These are phyloP conservation scores for Annulohypoxylon moriforme DNA, from an alignment of 495 filamentous ascomycete species.

Conservation along the genomic window DNA sequence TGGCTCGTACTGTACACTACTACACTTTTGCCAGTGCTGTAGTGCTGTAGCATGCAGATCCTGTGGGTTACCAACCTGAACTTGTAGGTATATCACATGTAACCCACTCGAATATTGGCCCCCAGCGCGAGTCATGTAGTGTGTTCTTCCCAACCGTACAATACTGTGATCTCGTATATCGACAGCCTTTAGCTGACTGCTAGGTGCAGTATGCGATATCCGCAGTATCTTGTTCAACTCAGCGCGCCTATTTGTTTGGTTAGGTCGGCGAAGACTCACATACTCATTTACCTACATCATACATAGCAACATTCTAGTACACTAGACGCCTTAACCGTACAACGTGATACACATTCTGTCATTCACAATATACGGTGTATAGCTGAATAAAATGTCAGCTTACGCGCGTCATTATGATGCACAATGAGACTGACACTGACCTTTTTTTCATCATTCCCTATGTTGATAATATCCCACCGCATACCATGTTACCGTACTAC, in stretches of 20 bases:
- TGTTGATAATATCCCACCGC: not conserved
- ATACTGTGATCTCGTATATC: not conserved
- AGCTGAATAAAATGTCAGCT: conserved; percentile 26
- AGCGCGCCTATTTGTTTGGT: conserved; percentile 26
- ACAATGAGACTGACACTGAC: not conserved
- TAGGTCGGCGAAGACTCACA: conserved; percentile 3
- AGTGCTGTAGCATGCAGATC: conserved; percentile 16
- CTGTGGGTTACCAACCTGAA: conserved; percentile 1
- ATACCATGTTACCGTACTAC: not conserved
- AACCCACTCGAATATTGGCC: not conserved
- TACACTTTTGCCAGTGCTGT: conserved; percentile 12
- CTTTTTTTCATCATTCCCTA: not conserved
- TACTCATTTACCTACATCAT: not conserved
- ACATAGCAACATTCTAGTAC: not conserved
- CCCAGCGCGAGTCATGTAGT: not conserved
- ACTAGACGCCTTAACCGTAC: conserved; percentile 18
- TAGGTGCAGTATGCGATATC: not conserved
- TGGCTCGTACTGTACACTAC: conserved; percentile 25
- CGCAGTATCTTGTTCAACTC: not conserved
- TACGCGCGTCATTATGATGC: conserved; percentile 24
- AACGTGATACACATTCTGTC: conserved; percentile 1
- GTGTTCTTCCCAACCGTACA: not conserved
- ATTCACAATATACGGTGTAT: not conserved
- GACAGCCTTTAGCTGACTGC: not conserved
- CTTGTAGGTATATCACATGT: conserved; percentile 7